Base-by-base conservation (phyloP, 2,329 filamentous ascomycete genomes). In the Ascochyta fabae region DNA sequence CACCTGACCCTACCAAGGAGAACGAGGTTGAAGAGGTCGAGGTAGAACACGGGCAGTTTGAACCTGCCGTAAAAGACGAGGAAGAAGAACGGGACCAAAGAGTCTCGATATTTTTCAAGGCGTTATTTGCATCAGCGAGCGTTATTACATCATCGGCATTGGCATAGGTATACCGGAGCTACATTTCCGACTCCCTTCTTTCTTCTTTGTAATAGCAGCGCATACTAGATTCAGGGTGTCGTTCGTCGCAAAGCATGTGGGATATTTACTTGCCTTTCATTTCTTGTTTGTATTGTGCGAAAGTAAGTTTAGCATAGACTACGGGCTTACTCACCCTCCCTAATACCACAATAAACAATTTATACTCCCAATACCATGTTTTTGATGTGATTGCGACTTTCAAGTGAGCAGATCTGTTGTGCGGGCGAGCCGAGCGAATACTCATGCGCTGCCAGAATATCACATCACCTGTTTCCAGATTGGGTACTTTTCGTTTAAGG, bases 161-260 rank as follows among this genome's bases (percentile, higher is more conserved):
- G 27, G 51, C 51, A 53, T 53, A 49, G 26, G 41, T 26, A 45
- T 16, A 38, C 34, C n/a, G 40, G 48, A 43, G 19, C 35, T 34
- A 27, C 26, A 27, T 12, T 16, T 38, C 27, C 34, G 24, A 31
- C 29, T 29, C 48, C 41, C 40, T 50, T 40, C 29, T 41, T 43
- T 54, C 52, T 50, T 34, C 39, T 54, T 54, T 49, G 46, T 55
- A 50, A 45, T 55, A 42, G 46, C 52, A 55, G 46, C 47, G 52
- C 52, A 50, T 38, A 48, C 34, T 48, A 55, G 35, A 49, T 36
- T 43, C 26, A 38, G 40, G 8, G 39, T 19, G 33, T 36, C 42
- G 33, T 31, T 44, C 9, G 19, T 35, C 15, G 34, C 16, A 39
- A 26, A 31, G 34, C 40, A 44, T 52, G 22, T 19, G 26, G 42